Conservation (phyloP, 192 early-diverging fungal species). For the Backusella psychrophila region DNA sequence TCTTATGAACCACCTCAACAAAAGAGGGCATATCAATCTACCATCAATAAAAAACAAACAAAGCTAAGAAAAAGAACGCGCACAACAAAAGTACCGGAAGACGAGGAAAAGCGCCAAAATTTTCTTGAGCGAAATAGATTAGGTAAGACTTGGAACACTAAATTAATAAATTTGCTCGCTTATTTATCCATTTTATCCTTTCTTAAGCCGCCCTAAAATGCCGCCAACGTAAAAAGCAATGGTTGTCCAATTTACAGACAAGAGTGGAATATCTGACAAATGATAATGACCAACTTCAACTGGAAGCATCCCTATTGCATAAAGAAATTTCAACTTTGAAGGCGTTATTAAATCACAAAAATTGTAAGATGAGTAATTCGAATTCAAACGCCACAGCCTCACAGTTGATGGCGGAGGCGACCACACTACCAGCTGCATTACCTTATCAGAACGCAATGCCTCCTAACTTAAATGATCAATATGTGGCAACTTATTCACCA, state of each 20-base stretch:
- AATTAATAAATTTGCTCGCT: background rate
- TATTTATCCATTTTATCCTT: background rate
- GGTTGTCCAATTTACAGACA: slow-evolving; percentile 75
- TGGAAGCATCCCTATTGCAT: slow-evolving; percentile 51
- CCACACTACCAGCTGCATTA: background rate
- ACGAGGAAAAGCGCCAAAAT: slow-evolving; percentile 57
- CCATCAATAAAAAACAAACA: background rate
- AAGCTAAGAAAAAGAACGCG: slow-evolving; percentile 2
- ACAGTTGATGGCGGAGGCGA: background rate
- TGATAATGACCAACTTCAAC: slow-evolving; percentile 64
- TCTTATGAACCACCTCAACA: background rate
- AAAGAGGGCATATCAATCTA: background rate
- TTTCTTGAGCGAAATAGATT: slow-evolving; percentile 92
- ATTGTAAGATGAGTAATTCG: slow-evolving; percentile 46
- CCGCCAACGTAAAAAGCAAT: slow-evolving; percentile 88
- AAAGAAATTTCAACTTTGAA: slow-evolving; percentile 77
- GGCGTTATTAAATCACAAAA: slow-evolving; percentile 73
- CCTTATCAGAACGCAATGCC: slow-evolving; percentile 1
- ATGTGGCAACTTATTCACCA: background rate
- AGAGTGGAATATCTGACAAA: slow-evolving; percentile 55
- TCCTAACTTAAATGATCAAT: background rate
- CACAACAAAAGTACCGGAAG: background rate
- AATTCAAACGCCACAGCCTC: background rate
- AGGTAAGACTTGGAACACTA: slow-evolving; percentile 38
- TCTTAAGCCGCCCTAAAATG: slow-evolving; percentile 82